Base-by-base conservation (phyloP, 148 eudicot species). In the Heliosperma pusillum region DNA sequence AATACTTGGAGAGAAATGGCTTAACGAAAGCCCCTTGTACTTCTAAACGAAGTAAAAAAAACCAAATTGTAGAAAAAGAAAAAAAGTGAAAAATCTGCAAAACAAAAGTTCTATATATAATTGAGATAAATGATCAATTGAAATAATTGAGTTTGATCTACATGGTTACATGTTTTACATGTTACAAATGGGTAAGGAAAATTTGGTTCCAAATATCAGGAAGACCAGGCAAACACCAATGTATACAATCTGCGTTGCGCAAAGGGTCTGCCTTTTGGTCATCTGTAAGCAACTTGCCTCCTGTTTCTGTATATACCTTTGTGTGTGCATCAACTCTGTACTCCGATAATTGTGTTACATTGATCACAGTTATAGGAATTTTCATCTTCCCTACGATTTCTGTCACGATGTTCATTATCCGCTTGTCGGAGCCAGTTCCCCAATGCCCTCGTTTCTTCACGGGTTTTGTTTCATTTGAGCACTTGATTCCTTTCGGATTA, bases 211-310 rank as follows among this genome's bases (percentile, higher is more conserved):
- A 95, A 3, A 92, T 92, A 78, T 92, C 98, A 53, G 97, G 97
- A 69, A 95, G 82, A 47, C 98, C 97, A 16, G 98, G 98, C 73
- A 95, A 79, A 67, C 98, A 95, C 98, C 98, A 95, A 66, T 95
- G 98, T 67, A 95, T 89, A 65, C 98, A 95, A 87, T 95, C 97
- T 50, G 98, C 97, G 76, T 80, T 72, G 33, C 79, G 87, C 7
- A 79, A 29, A 4, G 98, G 97, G 57, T 92, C 96, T 0, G 84
- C 86, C 71, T 82, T 90, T 71, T 95, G 83, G 16, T 89, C 84
- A 4, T 87, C 86, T 0, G 88, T 89, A 59, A 95, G 75, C 73
- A 95, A 47, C 74, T 90, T 85, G 1, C 97, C 97, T 7, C 83
- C 88, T 44, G 89, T 66, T 69, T 95, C 97, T 0, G 85, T 86